Conservation (phyloP, 768 basidiomycete genomes). For the Pulveroboletus sp. region DNA sequence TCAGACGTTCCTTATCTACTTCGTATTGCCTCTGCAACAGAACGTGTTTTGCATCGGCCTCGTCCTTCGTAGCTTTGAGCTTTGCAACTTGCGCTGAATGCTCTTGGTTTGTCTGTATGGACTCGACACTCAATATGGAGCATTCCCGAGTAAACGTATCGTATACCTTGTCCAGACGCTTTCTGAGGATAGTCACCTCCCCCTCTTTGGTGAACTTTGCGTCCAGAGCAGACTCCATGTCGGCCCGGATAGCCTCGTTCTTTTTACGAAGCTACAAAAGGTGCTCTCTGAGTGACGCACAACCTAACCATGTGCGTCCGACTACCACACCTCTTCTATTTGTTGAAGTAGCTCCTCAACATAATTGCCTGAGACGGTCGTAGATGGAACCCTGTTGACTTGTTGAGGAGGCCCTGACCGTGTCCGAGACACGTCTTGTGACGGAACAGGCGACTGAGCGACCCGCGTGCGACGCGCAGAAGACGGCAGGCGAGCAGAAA, state of each 20-base stretch:
- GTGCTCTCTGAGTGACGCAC: conserved; percentile 4
- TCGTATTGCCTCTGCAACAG: conserved; percentile 58
- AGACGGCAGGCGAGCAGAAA: conserved; percentile 12
- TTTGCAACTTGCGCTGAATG: conserved; percentile 54
- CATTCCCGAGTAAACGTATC: not conserved
- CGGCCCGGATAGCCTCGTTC: conserved; percentile 42
- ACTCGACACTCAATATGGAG: not conserved
- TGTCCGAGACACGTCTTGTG: conserved; percentile 17
- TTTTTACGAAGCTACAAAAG: conserved; percentile 44
- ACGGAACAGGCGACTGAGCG: conserved; percentile 12
- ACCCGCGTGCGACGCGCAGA: conserved; percentile 11
- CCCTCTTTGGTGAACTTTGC: conserved; percentile 59
- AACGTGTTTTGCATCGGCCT: conserved; percentile 50
- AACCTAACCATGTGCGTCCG: not conserved
- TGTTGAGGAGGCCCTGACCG: conserved; percentile 12
- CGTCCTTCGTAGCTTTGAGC: conserved; percentile 56
- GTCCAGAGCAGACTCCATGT: conserved; percentile 45
- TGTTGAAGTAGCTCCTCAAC: conserved; percentile 29
- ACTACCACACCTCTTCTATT: conserved; percentile 44
- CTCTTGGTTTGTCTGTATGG: conserved; percentile 48
- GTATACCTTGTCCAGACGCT: conserved; percentile 61
- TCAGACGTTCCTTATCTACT: conserved; percentile 64
- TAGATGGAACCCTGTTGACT: conserved; percentile 3
- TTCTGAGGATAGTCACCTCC: conserved; percentile 63
- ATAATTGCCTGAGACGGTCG: not conserved